Conservation (phyloP, 2,329 filamentous ascomycete species). For the Trichoderma pleuroti region DNA sequence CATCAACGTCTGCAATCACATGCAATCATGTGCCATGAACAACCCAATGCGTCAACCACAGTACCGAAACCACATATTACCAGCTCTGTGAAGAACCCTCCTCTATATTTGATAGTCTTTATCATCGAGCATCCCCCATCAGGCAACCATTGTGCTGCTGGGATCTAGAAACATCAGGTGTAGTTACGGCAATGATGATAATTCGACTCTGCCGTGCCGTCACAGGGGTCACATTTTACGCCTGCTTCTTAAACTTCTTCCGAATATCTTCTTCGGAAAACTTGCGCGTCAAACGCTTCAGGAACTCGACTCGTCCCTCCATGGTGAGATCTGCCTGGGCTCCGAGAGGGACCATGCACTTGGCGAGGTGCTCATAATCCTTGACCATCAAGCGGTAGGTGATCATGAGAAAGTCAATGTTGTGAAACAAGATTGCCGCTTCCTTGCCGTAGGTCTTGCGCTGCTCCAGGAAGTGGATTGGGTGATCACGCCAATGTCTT, state of each 20-base stretch:
- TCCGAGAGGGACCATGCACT: constrained; percentile 70
- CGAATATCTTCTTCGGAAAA: constrained; percentile 65
- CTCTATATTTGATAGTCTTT: not conserved
- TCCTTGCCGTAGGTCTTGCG: constrained; percentile 65
- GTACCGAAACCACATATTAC: not conserved
- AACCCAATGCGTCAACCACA: not conserved
- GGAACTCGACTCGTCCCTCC: constrained; percentile 59
- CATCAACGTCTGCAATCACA: not conserved
- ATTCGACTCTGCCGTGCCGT: not conserved
- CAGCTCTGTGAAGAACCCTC: not conserved
- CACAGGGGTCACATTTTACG: not conserved
- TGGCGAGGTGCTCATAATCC: constrained; percentile 67
- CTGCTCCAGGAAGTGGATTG: constrained; percentile 65
- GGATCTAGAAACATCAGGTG: not conserved
- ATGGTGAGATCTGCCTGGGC: constrained; percentile 64
- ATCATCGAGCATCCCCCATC: not conserved
- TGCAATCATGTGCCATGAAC: not conserved
- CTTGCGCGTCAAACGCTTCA: constrained; percentile 60
- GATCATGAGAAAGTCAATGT: constrained; percentile 78
- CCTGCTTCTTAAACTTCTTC: constrained; percentile 47
- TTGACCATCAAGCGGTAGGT: constrained; percentile 65
- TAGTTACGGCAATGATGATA: not conserved
- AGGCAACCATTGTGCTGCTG: not conserved
- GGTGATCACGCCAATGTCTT: constrained; percentile 79
- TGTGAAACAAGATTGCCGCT: constrained; percentile 71